phyloP scores from a whole-genome alignment of 2,329 filamentous ascomycete species.

The Tympanopsis confertula region DNA sequence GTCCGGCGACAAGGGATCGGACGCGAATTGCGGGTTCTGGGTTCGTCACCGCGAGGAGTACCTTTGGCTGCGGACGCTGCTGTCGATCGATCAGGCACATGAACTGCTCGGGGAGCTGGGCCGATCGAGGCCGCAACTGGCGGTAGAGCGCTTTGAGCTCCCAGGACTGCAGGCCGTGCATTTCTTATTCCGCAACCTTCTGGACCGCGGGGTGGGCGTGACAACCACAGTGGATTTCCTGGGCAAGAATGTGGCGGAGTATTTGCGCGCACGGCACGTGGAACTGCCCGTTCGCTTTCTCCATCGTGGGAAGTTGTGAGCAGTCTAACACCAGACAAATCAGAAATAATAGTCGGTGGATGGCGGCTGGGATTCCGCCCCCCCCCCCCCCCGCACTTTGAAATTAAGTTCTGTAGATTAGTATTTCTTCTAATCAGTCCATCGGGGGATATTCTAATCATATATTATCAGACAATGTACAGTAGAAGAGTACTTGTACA shows the following conservation, averaged over 20 bases:
- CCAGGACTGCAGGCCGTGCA: slow-evolving; percentile 22
- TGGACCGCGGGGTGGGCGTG: neutral
- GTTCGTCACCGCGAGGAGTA: slow-evolving; percentile 29
- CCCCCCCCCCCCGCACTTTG: no score
- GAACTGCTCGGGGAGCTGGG: slow-evolving; percentile 24
- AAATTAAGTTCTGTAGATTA: no score
- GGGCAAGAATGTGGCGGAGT: neutral
- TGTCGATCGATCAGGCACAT: slow-evolving; percentile 25
- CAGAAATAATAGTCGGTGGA: no score
- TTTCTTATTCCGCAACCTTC: neutral
- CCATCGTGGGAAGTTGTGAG: neutral
- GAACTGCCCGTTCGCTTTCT: neutral
- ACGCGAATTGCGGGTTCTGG: slow-evolving; percentile 33
- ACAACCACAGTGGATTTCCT: neutral
- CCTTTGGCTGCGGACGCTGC: slow-evolving; percentile 27
- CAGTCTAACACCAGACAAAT: no score
- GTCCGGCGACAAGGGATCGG: slow-evolving; percentile 28
- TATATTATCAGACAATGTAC: no score
- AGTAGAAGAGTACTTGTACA: no score
- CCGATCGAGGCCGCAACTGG: slow-evolving; percentile 10
- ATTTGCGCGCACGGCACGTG: neutral
- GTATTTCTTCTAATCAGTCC: no score
- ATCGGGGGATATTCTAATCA: no score
- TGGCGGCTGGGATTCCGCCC: no score
- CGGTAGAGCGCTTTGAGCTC: slow-evolving; percentile 32